These are phyloP conservation scores for Protomyces inouyei DNA, from an alignment of 1,139 yeast genomes.

Conservation along the genomic window DNA sequence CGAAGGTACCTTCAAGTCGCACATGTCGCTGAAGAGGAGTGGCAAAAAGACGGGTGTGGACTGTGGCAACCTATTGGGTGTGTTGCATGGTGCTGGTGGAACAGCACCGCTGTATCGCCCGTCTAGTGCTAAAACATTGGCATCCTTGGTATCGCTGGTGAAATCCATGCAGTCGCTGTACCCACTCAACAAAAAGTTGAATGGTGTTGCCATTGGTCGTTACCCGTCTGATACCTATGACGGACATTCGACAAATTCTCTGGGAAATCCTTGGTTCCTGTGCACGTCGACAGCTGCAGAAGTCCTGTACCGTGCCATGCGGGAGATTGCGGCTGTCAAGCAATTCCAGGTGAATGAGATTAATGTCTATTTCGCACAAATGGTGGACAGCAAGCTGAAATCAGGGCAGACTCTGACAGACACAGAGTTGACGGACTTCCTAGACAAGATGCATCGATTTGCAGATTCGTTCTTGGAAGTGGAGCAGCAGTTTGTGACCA, in stretches of 20 bases:
- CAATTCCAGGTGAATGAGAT: neutral
- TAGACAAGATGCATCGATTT: conserved; percentile 49
- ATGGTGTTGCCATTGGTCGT: conserved; percentile 77
- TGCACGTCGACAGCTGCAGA: conserved; percentile 79
- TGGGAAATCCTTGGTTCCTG: conserved; percentile 94
- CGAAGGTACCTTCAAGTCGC: conserved; percentile 57
- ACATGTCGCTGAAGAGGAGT: conserved; percentile 49
- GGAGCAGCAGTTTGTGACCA: conserved; percentile 65
- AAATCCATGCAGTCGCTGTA: conserved; percentile 66
- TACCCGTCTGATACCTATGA: conserved; percentile 91
- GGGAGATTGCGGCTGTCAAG: neutral
- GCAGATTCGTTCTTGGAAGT: conserved; percentile 76
- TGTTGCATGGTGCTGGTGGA: conserved; percentile 41
- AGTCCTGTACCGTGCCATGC: conserved; percentile 40
- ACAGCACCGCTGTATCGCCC: conserved; percentile 35
- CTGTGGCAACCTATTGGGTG: conserved; percentile 68
- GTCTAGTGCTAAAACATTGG: conserved; percentile 36
- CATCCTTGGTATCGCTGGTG: conserved; percentile 45
- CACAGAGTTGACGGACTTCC: conserved; percentile 43
- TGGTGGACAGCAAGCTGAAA: neutral
- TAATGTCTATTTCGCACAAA: conserved; percentile 30
- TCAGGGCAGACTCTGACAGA: conserved; percentile 26
- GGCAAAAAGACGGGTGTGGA: conserved; percentile 64
- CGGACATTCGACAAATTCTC: conserved; percentile 49
- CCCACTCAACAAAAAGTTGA: conserved; percentile 57